Evolutionary conservation across 1,284 basidiomycete genomes (phyloP), one percentile per base, ranked within the genome.

Genomic region (Baeospora myosura): DNA sequence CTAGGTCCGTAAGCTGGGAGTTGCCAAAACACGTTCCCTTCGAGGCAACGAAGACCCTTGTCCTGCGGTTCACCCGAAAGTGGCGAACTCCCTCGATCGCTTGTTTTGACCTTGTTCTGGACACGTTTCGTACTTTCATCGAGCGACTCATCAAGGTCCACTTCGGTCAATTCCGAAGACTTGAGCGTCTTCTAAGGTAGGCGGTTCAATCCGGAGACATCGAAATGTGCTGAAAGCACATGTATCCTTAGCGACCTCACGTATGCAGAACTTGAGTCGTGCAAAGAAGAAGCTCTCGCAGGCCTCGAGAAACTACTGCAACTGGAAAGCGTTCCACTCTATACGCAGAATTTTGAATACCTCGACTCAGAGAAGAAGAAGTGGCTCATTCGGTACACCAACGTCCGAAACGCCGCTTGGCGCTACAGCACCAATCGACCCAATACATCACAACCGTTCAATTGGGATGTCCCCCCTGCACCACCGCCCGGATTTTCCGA

Each of bases 1-100:
- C 2, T 45, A 77, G 74, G 1, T 64, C 64, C 6, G 68, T 62
- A 3, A 61, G 57, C 2, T 78, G 75, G 75, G 74, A 78, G 41
- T 62, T 78, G 3, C 72, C 72, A 0, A 58, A 60, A 3, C 63
- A 74, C 38, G 55, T 75, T 25, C 76, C 74, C 0, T 76, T 69
- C 35, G 67, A 71, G 26, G 72, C 72, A 2, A 74, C 69, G 28
- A 61, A 56, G 20, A 54, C 49, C 6, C 61, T 78, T 24, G 65
- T 75, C 11, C 46, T 52, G 4, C 49, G 53, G n/a, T 69, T 65
- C 41, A 63, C 66, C 11, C 39, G 44, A 2, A 42, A 63, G 4
- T 77, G 75, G 76, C 37, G 53, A 4, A 29, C 40, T 1, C 72
- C 74, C 0, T 55, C 66, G 0, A 36, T 61, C 5, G 26, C 29